Evolutionary conservation across 768 basidiomycete species (phyloP), one percentile per base, ranked within the genome.

Genomic region (Russula vinacea): DNA sequence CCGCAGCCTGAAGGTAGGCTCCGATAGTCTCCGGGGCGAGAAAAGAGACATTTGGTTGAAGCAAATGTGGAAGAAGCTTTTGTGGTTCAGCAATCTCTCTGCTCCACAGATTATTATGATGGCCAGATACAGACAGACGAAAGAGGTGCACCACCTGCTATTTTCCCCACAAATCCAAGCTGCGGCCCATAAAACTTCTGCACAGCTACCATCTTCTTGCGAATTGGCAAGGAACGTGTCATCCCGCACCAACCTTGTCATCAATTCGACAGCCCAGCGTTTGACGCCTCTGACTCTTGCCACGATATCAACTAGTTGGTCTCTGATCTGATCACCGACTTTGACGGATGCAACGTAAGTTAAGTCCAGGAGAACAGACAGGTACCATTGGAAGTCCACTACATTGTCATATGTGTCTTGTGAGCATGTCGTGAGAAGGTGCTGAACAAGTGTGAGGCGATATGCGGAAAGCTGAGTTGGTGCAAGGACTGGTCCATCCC

Each of bases 81-180:
- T 88, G 86, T 0, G 91, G 89, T 52, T 91, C 89, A 0, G 82
- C 74, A n/a, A 94, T 78, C 68, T 93, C 88, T 51, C 93, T 94
- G 64, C 51, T 39, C 55, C 16, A 39, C 16, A 26, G 19, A 29
- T 56, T 49, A 58, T 39, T 45, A 56, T 37, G 35, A 37, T 17
- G 26, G 9, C 17, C n/a, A 19, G 39, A 19, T n/a, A 32, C 16
- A 44, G 37, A 40, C 53, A 49, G 49, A 54, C 39, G 17, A 45
- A 42, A 51, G 8, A 44, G 33, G 44, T 61, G 22, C 39, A 33
- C 35, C 49, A 94, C 95, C 85, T 81, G 81, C 89, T 88, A 73
- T 93, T 92, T 76, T 99, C 97, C 22, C 95, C 96, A 66, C 92
- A 94, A 68, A 98, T 90, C 91, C 92, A 99, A 6, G 94, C 93